phyloP scores from a whole-genome alignment of 371 early-diverging fungal genomes.

The Lichtheimia hyalospora region DNA sequence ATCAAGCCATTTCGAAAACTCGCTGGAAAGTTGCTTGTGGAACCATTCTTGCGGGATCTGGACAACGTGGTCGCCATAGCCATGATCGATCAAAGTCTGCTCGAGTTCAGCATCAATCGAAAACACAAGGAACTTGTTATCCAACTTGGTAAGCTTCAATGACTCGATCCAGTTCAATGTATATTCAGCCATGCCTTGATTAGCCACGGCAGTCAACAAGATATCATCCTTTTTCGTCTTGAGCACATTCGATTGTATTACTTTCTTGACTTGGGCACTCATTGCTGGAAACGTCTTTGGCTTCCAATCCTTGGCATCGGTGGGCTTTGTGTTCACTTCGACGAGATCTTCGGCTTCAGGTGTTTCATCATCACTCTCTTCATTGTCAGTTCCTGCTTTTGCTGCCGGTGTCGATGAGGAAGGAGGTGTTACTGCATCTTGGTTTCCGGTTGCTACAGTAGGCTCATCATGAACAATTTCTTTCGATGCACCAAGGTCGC shows the following conservation, averaged over 20 bases:
- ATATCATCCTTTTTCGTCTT: constrained; percentile 13
- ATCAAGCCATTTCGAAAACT: constrained; percentile 27
- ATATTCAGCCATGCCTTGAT: constrained; percentile 35
- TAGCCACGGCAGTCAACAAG: constrained; percentile 34
- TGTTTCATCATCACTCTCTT: constrained; percentile 5
- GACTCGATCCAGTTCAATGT: constrained; percentile 45
- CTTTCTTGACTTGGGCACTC: constrained; percentile 3
- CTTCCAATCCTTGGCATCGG: constrained; percentile 12
- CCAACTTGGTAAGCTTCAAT: constrained; percentile 19
- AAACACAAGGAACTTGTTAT: constrained; percentile 28
- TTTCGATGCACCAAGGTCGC: too few species aligned
- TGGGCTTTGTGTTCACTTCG: constrained; percentile 11
- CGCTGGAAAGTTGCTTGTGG: constrained; percentile 28
- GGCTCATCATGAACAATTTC: background rate
- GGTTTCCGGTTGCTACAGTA: too few species aligned
- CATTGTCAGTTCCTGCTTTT: background rate
- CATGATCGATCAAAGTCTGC: constrained; percentile 20
- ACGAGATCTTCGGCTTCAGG: constrained; percentile 16
- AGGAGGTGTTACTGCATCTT: background rate
- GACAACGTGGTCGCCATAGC: constrained; percentile 29
- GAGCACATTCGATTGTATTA: constrained; percentile 11
- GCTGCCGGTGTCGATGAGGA: background rate
- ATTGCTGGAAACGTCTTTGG: constrained; percentile 19
- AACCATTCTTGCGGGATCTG: constrained; percentile 37
- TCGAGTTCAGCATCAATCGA: constrained; percentile 34